These are phyloP conservation scores for Seiridium cupressi DNA, from an alignment of 2,329 filamentous ascomycete species.

Conservation along the genomic window DNA sequence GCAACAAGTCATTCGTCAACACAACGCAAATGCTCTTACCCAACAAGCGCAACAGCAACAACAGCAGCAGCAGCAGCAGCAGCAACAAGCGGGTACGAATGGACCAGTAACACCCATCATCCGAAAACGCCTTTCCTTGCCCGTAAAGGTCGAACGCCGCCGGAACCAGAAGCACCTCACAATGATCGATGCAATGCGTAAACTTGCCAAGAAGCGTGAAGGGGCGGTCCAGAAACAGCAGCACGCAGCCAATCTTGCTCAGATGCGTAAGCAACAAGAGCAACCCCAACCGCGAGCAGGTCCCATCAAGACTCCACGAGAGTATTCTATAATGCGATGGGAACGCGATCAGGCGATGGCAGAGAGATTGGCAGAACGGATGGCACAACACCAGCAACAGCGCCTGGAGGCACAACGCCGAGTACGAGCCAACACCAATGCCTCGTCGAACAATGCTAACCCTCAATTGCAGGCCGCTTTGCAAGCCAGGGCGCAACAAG, in stretches of 20 bases:
- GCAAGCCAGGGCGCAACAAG: slow-evolving; percentile 45
- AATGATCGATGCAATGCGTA: slow-evolving; percentile 91
- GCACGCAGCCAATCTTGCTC: slow-evolving; percentile 72
- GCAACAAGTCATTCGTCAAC: slow-evolving; percentile 52
- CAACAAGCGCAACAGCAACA: slow-evolving; percentile 28
- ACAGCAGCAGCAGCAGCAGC: slow-evolving; percentile 23
- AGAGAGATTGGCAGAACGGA: slow-evolving; percentile 59
- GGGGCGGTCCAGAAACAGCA: slow-evolving; percentile 82
- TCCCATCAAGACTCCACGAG: slow-evolving; percentile 76
- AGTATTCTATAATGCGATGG: slow-evolving; percentile 86
- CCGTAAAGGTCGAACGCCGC: slow-evolving; percentile 81
- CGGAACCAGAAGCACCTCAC: slow-evolving; percentile 84
- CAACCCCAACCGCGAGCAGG: slow-evolving; percentile 39
- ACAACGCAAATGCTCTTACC: slow-evolving; percentile 47
- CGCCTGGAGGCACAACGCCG: slow-evolving; percentile 57
- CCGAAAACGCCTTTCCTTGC: slow-evolving; percentile 71
- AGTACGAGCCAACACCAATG: slow-evolving; percentile 38
- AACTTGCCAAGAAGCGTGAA: slow-evolving; percentile 92
- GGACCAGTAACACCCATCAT: slow-evolving; percentile 47
- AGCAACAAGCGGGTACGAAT: slow-evolving; percentile 25
- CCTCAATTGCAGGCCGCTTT: slow-evolving; percentile 34
- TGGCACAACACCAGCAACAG: slow-evolving; percentile 57
- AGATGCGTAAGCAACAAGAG: slow-evolving; percentile 80
- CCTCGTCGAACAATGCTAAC: slow-evolving; percentile 23
- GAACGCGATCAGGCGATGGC: slow-evolving; percentile 75